phyloP scores from a whole-genome alignment of 257 asterid genomes.

The Linaria vulgaris region DNA sequence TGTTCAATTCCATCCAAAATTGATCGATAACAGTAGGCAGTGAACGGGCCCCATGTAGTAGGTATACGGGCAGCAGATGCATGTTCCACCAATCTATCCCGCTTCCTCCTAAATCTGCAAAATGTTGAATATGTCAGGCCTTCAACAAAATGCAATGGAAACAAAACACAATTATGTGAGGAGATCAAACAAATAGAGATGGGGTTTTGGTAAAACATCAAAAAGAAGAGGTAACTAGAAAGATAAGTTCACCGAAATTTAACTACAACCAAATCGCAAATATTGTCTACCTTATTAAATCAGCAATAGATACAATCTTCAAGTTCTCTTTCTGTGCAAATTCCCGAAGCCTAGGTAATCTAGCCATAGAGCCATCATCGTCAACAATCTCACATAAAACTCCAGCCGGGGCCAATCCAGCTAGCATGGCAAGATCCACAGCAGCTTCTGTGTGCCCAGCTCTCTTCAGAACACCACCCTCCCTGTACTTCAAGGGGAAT shows the following conservation, averaged over 20 bases:
- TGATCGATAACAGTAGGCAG: conserved; percentile 81
- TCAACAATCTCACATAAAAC: conserved; percentile 94
- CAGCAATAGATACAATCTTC: conserved; percentile 86
- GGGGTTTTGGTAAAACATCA: neutral
- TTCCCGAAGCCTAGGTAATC: conserved; percentile 74
- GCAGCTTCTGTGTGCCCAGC: conserved; percentile 99
- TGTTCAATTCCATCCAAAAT: conserved; percentile 94
- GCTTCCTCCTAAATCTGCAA: conserved; percentile 88
- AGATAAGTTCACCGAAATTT: too few species aligned
- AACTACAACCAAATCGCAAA: neutral
- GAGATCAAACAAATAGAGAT: conserved; percentile 9
- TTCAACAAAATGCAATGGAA: neutral
- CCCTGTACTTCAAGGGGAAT: conserved; percentile 87
- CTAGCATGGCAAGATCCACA: conserved; percentile 80
- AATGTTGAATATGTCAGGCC: conserved; percentile 24
- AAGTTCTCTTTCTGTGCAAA: conserved; percentile 65
- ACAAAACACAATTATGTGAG: conserved; percentile 4
- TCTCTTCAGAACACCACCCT: conserved; percentile 95
- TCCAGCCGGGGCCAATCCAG: conserved; percentile 84
- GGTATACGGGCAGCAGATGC: conserved; percentile 93
- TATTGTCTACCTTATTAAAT: conserved; percentile 68
- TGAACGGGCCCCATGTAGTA: conserved; percentile 97
- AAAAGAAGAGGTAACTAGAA: neutral
- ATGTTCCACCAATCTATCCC: conserved; percentile 80
- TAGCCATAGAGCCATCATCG: conserved; percentile 99